Evolutionary conservation across 208 protist genomes (phyloP).

Genomic region (Leishmania lainsoni): DNA sequence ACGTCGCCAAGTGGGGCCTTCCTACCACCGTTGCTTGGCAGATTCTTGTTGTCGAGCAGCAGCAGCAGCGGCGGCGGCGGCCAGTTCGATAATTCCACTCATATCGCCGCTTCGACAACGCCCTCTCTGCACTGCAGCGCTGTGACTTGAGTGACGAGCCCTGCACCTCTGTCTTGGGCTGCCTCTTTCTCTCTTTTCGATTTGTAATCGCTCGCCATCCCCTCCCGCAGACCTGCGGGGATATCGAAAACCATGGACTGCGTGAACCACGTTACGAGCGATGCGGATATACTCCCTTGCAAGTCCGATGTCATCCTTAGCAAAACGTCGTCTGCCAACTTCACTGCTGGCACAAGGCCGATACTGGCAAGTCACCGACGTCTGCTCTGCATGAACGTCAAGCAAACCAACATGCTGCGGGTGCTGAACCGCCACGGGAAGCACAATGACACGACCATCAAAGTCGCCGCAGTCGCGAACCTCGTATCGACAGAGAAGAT

Average conservation of each 20-base stretch:
- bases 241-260: constrained; percentile 56
- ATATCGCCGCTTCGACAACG: not conserved
- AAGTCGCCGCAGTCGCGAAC: constrained; percentile 45
- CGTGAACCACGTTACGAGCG: constrained; percentile 58
- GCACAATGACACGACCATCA: constrained; percentile 62
- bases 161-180: not conserved
- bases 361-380: constrained; percentile 66
- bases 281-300: constrained; percentile 54
- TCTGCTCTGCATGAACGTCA: constrained; percentile 83
- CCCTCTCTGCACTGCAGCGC: not conserved
- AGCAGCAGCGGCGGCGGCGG: not conserved
- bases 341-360: constrained; percentile 44
- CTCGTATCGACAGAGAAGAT: constrained; percentile 63
- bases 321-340: constrained; percentile 65
- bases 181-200: not conserved
- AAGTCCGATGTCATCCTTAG: constrained; percentile 73
- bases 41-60: not conserved
- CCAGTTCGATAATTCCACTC: not conserved
- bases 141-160: not conserved
- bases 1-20: not conserved
- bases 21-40: not conserved
- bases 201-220: not conserved
- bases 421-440: constrained; percentile 78
- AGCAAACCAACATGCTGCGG: constrained; percentile 79
- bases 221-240: not conserved